Evolutionary conservation across 352 stramenopile species (phyloP).

Genomic region (Pythium biforme): DNA sequence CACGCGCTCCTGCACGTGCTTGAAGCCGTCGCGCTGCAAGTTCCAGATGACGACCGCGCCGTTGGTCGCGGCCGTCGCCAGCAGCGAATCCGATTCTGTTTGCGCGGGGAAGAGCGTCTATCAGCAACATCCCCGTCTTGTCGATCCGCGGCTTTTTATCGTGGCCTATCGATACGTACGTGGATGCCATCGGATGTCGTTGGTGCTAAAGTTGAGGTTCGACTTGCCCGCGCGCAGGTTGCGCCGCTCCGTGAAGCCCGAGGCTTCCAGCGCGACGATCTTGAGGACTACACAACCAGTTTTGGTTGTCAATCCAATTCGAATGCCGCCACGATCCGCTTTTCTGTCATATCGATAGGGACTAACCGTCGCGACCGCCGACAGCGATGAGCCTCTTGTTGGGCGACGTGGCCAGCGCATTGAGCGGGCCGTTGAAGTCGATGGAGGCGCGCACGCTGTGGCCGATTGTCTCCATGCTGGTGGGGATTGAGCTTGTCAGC

Average conservation of each 20-base stretch:
- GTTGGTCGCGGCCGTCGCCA: slow-evolving; percentile 85
- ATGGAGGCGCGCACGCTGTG: slow-evolving; percentile 78
- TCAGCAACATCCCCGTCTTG: neutral
- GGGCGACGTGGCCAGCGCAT: slow-evolving; percentile 79
- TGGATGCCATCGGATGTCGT: slow-evolving; percentile 88
- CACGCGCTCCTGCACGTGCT: slow-evolving; percentile 85
- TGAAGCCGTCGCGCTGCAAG: slow-evolving; percentile 83
- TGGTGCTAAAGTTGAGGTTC: slow-evolving; percentile 87
- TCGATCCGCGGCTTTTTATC: too few relatives aligned
- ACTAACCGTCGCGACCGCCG: slow-evolving; percentile 74
- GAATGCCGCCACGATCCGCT: too few relatives aligned
- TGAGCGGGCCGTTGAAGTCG: slow-evolving; percentile 85
- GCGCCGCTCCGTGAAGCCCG: slow-evolving; percentile 79
- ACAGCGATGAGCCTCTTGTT: slow-evolving; percentile 83
- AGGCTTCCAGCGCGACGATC: slow-evolving; percentile 73
- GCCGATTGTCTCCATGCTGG: slow-evolving; percentile 39
- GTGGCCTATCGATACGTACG: slow-evolving; percentile 37
- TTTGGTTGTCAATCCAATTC: too few relatives aligned
- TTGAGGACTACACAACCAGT: slow-evolving; percentile 57
- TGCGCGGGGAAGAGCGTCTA: neutral
- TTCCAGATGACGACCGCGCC: slow-evolving; percentile 88
- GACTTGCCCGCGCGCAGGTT: slow-evolving; percentile 84
- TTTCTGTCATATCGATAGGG: neutral
- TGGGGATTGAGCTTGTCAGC: neutral
- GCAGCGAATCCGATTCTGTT: slow-evolving; percentile 76